Evolutionary conservation across 495 filamentous ascomycete genomes (phyloP).

Genomic region (Hyaloscypha bicolor): DNA sequence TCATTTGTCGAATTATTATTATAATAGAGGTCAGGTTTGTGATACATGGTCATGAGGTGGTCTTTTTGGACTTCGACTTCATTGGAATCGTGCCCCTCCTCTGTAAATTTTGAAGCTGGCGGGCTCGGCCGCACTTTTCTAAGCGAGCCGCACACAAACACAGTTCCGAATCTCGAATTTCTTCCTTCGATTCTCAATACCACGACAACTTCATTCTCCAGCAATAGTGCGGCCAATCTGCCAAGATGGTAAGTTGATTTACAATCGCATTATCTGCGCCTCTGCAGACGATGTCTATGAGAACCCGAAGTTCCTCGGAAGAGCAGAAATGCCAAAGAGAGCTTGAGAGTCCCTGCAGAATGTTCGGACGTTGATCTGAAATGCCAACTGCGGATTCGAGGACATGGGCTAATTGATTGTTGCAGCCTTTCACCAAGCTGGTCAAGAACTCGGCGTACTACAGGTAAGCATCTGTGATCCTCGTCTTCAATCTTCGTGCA

Average conservation of each 20-base stretch:
- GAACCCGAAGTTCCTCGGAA: conserved; percentile 16
- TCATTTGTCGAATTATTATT: too few species aligned
- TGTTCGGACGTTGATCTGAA: conserved; percentile 92
- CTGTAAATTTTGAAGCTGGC: not conserved
- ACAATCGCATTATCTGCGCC: conserved; percentile 11
- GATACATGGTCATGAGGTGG: not conserved
- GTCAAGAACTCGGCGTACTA: conserved; percentile 98
- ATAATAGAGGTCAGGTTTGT: not conserved
- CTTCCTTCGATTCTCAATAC: conserved; percentile 12
- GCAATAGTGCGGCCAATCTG: conserved; percentile 41
- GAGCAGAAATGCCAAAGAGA: conserved; percentile 33
- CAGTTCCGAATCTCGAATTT: conserved; percentile 11
- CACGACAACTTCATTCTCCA: conserved; percentile 32
- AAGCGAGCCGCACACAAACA: conserved; percentile 19
- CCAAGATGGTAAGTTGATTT: conserved; percentile 60
- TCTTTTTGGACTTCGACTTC: not conserved
- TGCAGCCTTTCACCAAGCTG: conserved; percentile 89
- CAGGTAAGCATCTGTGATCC: conserved; percentile 63
- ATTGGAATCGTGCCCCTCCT: conserved; percentile 12
- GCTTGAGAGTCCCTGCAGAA: conserved; percentile 84
- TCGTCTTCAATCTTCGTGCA: not conserved
- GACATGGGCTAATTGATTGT: conserved; percentile 35
- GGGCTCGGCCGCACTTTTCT: conserved; percentile 9
- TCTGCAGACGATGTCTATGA: conserved; percentile 11
- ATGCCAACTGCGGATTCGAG: conserved; percentile 98